Evolutionary conservation across 2,329 filamentous ascomycete species (phyloP), one percentile per base, ranked within the genome.

Genomic region (Mariannaea elegans): DNA sequence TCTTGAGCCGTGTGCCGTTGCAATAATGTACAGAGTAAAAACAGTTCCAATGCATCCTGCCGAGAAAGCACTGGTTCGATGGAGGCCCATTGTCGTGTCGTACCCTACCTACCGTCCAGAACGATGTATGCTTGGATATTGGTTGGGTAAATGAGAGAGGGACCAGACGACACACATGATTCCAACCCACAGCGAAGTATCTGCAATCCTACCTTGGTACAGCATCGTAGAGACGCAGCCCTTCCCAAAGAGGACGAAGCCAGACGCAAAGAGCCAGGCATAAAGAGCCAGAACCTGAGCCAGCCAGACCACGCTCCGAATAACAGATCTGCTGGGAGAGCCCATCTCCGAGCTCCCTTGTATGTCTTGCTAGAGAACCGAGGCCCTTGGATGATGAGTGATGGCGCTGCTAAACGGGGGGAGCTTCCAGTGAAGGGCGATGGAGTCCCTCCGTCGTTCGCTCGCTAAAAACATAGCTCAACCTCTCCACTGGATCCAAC

Each of bases 401-500:
- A 27, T 27, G 24, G 24, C 9, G 24, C 24, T 27, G 24, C 24
- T 27, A 27, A 9, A 6, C 24, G 19, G 23, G 19, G 41, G 41
- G 31, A 23, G 32, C 23, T 54, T 21, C 24, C 31, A 41, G 34
- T 18, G 32, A 55, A 55, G 51, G 56, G 41, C 24, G 36, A 53
- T 59, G 31, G 44, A 47, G 23, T 29, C 49, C 44, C 21, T 34
- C 29, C 21, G 44, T 63, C 63, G 62, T 68, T 68, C 57, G 52
- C 58, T 69, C 65, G 65, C 67, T 67, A 70, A 64, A 53, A 44
- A 64, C 53, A 64, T 69, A 71, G 65, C 62, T 71, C 66, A 66
- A 71, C 68, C 66, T 71, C 66, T 50, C 66, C 59, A 68, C 62
- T 69, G 68, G 68, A 71, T 71, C 66, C 65, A 71, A 68, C 68